Percentiles rank a stretch among this genome's conserved stretches.
phyloP scores from a whole-genome alignment of 2,329 filamentous ascomycete species.

The Teratosphaeria viscida region DNA sequence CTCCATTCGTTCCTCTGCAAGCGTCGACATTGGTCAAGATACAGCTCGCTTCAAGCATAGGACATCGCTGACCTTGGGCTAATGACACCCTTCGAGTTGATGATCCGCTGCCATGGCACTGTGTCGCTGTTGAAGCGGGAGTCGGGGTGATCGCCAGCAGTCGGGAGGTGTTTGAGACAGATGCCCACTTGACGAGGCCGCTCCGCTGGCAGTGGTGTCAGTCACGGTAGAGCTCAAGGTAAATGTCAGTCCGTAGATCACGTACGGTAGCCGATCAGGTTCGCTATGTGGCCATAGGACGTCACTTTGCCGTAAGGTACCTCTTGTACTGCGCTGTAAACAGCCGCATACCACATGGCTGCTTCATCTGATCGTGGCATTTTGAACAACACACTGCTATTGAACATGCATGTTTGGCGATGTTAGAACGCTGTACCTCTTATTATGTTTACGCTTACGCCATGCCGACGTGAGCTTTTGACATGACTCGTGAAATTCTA shows the following conservation, averaged over 20 bases:
- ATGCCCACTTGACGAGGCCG: constrained; percentile 66
- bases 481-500: not conserved
- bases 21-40: not conserved
- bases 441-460: not conserved
- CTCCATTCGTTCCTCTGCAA: constrained; percentile 31
- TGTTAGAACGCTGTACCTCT: not conserved
- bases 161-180: constrained; percentile 75
- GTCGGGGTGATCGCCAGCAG: constrained; percentile 31
- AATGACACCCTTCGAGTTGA: constrained; percentile 78
- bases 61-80: constrained; percentile 58
- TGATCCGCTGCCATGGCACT: constrained; percentile 90
- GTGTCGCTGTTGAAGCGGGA: constrained; percentile 58
- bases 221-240: not conserved
- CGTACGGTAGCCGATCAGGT: constrained; percentile 61
- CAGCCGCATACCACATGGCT: constrained; percentile 60
- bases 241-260: constrained; percentile 3
- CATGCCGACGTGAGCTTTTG: not conserved
- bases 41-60: not conserved
- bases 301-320: constrained; percentile 78
- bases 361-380: constrained; percentile 69
- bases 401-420: not conserved
- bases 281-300: constrained; percentile 73
- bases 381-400: constrained; percentile 6
- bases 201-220: constrained; percentile 27
- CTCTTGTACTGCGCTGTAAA: constrained; percentile 76